Evolutionary conservation across 2,329 filamentous ascomycete genomes (phyloP).

Genomic region (Sporothrix dimorphospora): DNA sequence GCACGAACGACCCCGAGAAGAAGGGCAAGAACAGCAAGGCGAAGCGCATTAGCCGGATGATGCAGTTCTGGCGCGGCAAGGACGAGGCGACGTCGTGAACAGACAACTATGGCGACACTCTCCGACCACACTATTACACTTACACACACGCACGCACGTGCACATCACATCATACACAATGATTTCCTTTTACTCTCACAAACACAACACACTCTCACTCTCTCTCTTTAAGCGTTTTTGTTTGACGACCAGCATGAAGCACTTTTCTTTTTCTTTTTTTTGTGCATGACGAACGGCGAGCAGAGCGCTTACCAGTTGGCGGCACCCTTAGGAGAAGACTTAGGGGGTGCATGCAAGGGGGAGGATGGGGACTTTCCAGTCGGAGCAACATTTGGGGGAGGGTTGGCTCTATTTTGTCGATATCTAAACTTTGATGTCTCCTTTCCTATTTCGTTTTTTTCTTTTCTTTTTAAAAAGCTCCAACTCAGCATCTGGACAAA

Average conservation of each 20-base stretch:
- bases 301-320: conserved; percentile 11
- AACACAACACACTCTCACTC: not conserved
- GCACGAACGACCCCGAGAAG: conserved; percentile 53
- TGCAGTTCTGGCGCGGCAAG: conserved; percentile 77
- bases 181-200: not conserved
- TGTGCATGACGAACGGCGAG: conserved; percentile 28
- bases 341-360: not conserved
- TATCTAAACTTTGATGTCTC: conserved; percentile 12
- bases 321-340: not conserved
- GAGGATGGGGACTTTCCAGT: not conserved
- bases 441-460: conserved; percentile 9
- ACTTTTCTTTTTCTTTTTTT: not conserved
- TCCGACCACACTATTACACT: not conserved
- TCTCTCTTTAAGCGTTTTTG: conserved; percentile 25
- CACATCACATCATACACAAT: not conserved
- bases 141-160: not conserved
- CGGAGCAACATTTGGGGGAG: not conserved
- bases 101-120: not conserved
- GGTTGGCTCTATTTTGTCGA: conserved; percentile 17
- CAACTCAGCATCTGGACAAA: not conserved
- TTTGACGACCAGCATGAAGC: conserved; percentile 32
- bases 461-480: conserved; percentile 17
- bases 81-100: conserved; percentile 38
- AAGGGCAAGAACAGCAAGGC: conserved; percentile 65
- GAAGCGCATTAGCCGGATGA: conserved; percentile 72